phyloP scores from a whole-genome alignment of 2,329 filamentous ascomycete species.

The Dactylellina parvicollis region DNA sequence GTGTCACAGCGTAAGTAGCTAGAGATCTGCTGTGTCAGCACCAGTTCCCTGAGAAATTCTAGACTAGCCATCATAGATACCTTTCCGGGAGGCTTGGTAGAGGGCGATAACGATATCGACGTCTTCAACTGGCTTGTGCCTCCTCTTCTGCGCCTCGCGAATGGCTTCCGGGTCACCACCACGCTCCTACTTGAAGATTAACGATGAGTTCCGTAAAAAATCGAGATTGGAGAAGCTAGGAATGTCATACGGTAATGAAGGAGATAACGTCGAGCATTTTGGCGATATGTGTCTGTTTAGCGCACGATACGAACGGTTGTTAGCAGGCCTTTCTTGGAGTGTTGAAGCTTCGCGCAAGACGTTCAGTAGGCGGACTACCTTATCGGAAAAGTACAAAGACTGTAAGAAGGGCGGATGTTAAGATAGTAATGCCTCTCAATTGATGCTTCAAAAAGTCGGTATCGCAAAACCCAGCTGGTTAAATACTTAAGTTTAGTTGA shows the following conservation, averaged over 20 bases:
- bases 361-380: not conserved
- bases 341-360: too few species aligned
- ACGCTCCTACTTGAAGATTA: constrained; percentile 69
- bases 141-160: constrained; percentile 85
- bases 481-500: constrained; percentile 6
- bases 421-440: not conserved
- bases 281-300: constrained; percentile 13
- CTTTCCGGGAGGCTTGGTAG: constrained; percentile 73
- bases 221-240: not conserved
- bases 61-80: not conserved
- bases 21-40: constrained; percentile 40
- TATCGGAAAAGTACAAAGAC: not conserved
- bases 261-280: constrained; percentile 80
- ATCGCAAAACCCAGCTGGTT: not conserved
- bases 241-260: constrained; percentile 68
- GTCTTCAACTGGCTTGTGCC: constrained; percentile 80
- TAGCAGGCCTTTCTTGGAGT: too few species aligned
- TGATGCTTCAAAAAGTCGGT: not conserved
- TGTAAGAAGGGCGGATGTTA: not conserved
- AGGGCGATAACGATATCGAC: constrained; percentile 91
- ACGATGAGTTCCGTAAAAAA: constrained; percentile 62
- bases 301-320: constrained; percentile 24
- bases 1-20: constrained; percentile 80
- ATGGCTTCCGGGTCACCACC: constrained; percentile 92
- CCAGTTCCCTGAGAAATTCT: not conserved